Base-by-base conservation (phyloP, 148 eudicot genomes). In the Heliamphora exappendiculata region DNA sequence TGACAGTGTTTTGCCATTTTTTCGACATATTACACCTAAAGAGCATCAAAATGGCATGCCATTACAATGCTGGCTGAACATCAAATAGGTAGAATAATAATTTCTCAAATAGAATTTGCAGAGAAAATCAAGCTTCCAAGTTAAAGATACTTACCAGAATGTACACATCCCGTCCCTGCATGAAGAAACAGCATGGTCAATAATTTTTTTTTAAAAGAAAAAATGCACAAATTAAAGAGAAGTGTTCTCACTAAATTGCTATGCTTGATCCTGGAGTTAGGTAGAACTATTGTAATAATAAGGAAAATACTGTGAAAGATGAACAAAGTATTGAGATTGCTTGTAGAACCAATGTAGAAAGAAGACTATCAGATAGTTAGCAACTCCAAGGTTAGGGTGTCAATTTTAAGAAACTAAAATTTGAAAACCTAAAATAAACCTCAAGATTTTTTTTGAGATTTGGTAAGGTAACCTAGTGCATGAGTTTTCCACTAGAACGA, bases 111-210 rank as follows among this genome's bases (percentile, higher is more conserved):
- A 16, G 51, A 55, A 70, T 57, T 37, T 72, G 63, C 68, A 58
- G 14, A 78, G 57, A 60, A 69, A 70, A 53, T 78, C 67, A 74
- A 75, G 60, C 22, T 64, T 63, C 82, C 66, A 80, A 70, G 55
- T 73, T 63, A 64, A 82, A 68, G 42, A 51, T 66, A 85, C 98
- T 89, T 67, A 94, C 98, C 96, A 94, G 79, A 58, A 94, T 91
- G 85, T 94, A 94, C 54, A 88, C 92, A 78, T 94, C 97, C 69
- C 97, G 91, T 74, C 98, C 98, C 97, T 93, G 94, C 84, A 84
- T 81, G 68, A 57, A 64, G 72, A 76, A 80, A 49, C 14, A 29
- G 70, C 71, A 57, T 14, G 5, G 67, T 78, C 74, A 88, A 74
- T 13, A 73, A 74, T 39, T 57, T 51, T 10, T 28, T 58, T 5